Evolutionary conservation across 371 early-diverging fungal genomes (phyloP).

Genomic region (Conidiobolus incongruus): DNA sequence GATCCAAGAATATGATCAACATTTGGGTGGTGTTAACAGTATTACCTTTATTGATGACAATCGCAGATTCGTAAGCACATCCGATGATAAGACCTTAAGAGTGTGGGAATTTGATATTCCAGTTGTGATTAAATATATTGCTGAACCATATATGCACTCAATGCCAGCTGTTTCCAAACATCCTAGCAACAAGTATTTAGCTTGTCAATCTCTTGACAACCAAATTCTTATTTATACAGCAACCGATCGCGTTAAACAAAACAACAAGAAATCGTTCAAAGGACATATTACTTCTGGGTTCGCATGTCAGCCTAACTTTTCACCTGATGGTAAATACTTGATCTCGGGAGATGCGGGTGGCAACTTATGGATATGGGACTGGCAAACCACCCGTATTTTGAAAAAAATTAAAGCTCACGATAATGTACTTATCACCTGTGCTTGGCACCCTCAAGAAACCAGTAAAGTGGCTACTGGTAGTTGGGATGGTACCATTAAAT

Average conservation of each 20-base stretch:
- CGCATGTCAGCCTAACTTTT: constrained; percentile 82
- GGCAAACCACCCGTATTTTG: constrained; percentile 69
- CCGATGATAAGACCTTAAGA: constrained; percentile 89
- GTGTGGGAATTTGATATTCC: constrained; percentile 96
- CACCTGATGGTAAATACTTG: constrained; percentile 76
- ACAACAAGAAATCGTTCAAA: constrained; percentile 75
- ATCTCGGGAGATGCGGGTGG: constrained; percentile 88
- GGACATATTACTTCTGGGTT: constrained; percentile 91
- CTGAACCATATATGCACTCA: constrained; percentile 89
- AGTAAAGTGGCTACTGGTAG: constrained; percentile 82
- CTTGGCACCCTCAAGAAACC: constrained; percentile 91
- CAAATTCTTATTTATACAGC: constrained; percentile 77
- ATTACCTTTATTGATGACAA: constrained; percentile 91
- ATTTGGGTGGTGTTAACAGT: constrained; percentile 85
- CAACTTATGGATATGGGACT: constrained; percentile 87
- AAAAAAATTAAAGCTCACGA: constrained; percentile 80
- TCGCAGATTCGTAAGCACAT: constrained; percentile 81
- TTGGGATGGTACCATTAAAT: constrained; percentile 92
- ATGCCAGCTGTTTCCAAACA: constrained; percentile 80
- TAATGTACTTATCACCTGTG: constrained; percentile 64
- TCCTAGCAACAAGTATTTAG: constrained; percentile 82
- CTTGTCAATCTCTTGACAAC: constrained; percentile 85
- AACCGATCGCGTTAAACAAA: constrained; percentile 60
- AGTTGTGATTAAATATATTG: constrained; percentile 88
- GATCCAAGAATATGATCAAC: constrained; percentile 89